Evolutionary conservation across 768 basidiomycete species (phyloP).

Genomic region (Tylopilus sp.): DNA sequence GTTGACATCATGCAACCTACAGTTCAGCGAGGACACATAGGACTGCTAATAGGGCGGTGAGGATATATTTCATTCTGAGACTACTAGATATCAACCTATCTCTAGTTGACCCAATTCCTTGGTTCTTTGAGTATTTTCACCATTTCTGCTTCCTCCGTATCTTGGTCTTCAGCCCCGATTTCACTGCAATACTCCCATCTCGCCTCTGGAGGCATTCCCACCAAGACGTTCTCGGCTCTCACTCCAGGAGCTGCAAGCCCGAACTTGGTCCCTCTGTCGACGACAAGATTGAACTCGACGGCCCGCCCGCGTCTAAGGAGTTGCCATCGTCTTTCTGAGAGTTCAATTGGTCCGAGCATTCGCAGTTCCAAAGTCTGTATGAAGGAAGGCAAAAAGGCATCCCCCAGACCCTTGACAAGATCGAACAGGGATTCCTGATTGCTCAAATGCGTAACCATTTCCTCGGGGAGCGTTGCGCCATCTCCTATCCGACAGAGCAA

Average conservation of each 20-base stretch:
- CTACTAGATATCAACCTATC: too few species aligned
- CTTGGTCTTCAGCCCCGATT: conserved; percentile 43
- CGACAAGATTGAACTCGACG: conserved; percentile 64
- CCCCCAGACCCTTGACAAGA: conserved; percentile 40
- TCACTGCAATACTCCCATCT: conserved; percentile 69
- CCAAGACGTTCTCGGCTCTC: conserved; percentile 60
- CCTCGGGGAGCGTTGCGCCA: background rate
- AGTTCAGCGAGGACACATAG: too few species aligned
- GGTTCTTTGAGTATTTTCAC: conserved; percentile 42
- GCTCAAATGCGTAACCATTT: conserved; percentile 11
- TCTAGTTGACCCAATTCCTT: conserved; percentile 14
- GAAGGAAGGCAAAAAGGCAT: conserved; percentile 47
- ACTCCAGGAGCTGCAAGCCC: conserved; percentile 59
- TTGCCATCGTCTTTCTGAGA: conserved; percentile 45
- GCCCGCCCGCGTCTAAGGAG: conserved; percentile 49
- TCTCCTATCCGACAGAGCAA: conserved; percentile 15
- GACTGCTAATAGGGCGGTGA: too few species aligned
- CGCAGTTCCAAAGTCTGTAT: conserved; percentile 41
- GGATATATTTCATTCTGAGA: too few species aligned
- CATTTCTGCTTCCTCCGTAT: conserved; percentile 49
- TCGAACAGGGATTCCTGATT: conserved; percentile 40
- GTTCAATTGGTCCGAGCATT: conserved; percentile 26
- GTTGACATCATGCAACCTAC: too few species aligned
- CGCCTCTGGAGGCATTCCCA: conserved; percentile 62
- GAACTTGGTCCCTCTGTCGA: conserved; percentile 68